phyloP scores from a whole-genome alignment of 768 basidiomycete genomes.

The Termitomyces sp. region DNA sequence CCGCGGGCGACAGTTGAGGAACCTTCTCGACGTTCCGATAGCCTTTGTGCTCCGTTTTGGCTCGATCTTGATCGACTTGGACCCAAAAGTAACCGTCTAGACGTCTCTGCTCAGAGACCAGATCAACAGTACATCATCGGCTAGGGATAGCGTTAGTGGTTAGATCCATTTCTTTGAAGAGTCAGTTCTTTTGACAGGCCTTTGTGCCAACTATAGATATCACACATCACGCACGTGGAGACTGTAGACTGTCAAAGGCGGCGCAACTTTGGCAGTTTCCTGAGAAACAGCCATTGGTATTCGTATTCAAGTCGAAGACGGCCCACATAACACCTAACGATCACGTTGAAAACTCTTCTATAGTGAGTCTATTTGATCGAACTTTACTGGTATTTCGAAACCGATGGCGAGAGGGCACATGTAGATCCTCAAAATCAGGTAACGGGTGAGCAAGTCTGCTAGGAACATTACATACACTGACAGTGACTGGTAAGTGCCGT shows the following conservation, averaged over 20 bases:
- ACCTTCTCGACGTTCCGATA: not conserved
- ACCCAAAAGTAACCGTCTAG: not conserved
- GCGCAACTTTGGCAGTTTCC: not conserved
- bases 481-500: not conserved
- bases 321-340: no score
- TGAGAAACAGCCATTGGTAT: not conserved
- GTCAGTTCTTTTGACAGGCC: not conserved
- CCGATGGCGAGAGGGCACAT: not conserved
- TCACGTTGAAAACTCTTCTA: not conserved
- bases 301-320: not conserved
- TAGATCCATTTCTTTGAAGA: not conserved
- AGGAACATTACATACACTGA: not conserved
- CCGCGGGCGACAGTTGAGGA: not conserved
- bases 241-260: constrained; percentile 2
- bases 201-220: not conserved
- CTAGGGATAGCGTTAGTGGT: not conserved
- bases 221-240: not conserved
- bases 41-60: not conserved
- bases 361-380: constrained; percentile 4
- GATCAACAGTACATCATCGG: not conserved
- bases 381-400: not conserved
- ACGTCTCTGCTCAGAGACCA: no score
- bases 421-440: constrained; percentile 1
- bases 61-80: not conserved
- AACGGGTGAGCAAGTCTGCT: not conserved